phyloP scores from a whole-genome alignment of 1,284 basidiomycete genomes.

The Ganoderma multipileum region DNA sequence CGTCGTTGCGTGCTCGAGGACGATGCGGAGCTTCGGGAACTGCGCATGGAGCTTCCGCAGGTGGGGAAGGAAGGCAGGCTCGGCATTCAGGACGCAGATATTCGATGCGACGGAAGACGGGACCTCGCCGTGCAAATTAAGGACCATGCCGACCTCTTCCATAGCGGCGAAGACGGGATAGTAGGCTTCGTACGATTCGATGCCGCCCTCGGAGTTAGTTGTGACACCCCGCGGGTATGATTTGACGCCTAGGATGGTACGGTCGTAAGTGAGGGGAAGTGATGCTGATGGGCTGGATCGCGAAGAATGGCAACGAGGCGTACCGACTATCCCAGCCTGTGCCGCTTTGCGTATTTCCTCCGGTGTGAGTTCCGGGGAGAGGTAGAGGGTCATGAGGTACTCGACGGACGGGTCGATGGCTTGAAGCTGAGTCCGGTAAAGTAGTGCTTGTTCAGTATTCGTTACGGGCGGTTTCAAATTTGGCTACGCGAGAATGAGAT shows the following conservation, averaged over 20 bases:
- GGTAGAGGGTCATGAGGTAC: slow-evolving; percentile 97
- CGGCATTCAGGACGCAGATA: slow-evolving; percentile 94
- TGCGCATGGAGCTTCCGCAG: slow-evolving; percentile 81
- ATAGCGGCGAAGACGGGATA: slow-evolving; percentile 96
- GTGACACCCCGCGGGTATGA: slow-evolving; percentile 98
- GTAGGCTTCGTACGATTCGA: slow-evolving; percentile 95
- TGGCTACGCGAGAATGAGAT: slow-evolving; percentile 61
- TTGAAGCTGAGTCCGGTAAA: slow-evolving; percentile 82
- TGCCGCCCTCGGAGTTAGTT: slow-evolving; percentile 96
- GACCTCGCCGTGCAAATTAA: slow-evolving; percentile 98
- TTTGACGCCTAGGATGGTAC: slow-evolving; percentile 79
- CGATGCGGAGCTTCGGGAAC: slow-evolving; percentile 95
- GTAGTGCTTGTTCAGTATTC: slow-evolving; percentile 81
- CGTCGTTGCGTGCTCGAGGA: slow-evolving; percentile 99
- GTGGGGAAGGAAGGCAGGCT: slow-evolving; percentile 90
- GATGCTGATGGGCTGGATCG: neutral
- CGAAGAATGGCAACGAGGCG: slow-evolving; percentile 32
- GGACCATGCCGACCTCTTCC: slow-evolving; percentile 92
- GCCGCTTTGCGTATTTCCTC: slow-evolving; percentile 92
- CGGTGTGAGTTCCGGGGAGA: slow-evolving; percentile 90
- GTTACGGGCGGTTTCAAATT: slow-evolving; percentile 95
- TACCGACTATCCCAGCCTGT: slow-evolving; percentile 82
- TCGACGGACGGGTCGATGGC: slow-evolving; percentile 80
- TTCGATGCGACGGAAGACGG: slow-evolving; percentile 91
- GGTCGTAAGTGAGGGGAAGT: neutral